Evolutionary conservation across 2,329 filamentous ascomycete genomes (phyloP).

Genomic region (Xylaria sp.): DNA sequence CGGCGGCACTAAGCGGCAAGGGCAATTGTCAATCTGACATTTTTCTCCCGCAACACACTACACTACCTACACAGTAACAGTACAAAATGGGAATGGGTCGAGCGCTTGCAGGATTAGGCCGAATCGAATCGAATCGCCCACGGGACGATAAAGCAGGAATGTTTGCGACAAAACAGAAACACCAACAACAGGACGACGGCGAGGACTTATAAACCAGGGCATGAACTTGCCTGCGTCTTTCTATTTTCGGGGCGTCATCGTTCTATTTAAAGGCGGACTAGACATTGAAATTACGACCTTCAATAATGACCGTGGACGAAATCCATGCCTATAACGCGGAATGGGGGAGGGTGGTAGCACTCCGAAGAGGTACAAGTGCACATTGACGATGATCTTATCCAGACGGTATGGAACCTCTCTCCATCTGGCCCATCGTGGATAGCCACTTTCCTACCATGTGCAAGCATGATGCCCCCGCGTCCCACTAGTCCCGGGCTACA

Average conservation of each 20-base stretch:
- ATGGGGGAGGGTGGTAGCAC: not conserved
- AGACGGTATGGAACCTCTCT: not conserved
- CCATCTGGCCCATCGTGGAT: not conserved
- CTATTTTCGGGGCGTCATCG: not conserved
- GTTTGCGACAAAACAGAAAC: not conserved
- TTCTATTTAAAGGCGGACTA: not conserved
- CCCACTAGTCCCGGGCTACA: not conserved
- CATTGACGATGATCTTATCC: not conserved
- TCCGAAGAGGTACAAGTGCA: not conserved
- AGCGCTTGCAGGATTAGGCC: conserved; percentile 1
- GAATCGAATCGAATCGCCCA: not conserved
- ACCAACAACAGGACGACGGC: not conserved
- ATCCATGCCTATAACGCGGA: not conserved
- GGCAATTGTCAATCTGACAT: conserved; percentile 3
- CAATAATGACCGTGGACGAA: not conserved
- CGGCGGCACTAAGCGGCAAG: not conserved
- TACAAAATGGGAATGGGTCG: not conserved
- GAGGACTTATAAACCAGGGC: not conserved
- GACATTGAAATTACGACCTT: not conserved
- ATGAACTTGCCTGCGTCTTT: not conserved
- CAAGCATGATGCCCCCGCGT: not conserved
- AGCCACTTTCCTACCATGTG: not conserved
- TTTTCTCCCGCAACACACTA: not conserved
- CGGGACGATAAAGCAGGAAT: not conserved
- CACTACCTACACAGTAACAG: not conserved